These are phyloP conservation scores for Entomortierella lignicola DNA, from an alignment of 192 early-diverging fungal genomes.

Conservation along the genomic window DNA sequence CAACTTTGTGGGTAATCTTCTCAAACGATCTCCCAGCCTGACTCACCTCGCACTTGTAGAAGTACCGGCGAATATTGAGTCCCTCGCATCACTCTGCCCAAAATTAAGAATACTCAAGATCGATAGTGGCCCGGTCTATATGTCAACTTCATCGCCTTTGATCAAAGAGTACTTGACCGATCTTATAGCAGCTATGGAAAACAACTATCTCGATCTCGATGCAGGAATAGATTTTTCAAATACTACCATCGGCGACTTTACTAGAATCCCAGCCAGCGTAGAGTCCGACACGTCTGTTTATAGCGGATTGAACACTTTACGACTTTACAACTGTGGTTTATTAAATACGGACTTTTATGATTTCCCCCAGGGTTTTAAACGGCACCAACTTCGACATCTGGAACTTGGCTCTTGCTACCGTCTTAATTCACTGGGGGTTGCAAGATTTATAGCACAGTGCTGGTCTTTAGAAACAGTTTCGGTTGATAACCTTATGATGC, in stretches of 20 bases:
- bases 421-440: background rate
- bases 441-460: slow-evolving; percentile 18
- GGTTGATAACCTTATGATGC: background rate
- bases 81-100: slow-evolving; percentile 13
- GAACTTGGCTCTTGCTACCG: background rate
- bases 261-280: background rate
- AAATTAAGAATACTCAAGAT: slow-evolving; percentile 1
- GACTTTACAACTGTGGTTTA: background rate
- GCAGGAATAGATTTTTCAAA: too few species aligned
- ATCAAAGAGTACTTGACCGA: background rate
- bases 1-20: background rate
- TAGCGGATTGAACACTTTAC: background rate
- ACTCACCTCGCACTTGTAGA: background rate
- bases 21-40: slow-evolving; percentile 16
- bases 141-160: background rate
- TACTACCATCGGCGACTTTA: background rate
- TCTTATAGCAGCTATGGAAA: background rate
- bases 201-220: background rate
- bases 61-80: background rate
- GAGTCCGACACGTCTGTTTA: background rate
- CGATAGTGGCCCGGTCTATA: background rate
- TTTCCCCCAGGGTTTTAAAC: background rate
- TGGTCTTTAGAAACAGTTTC: slow-evolving; percentile 7
- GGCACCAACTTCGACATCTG: slow-evolving; percentile 3
- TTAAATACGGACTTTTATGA: background rate